Conservation (phyloP, 805 yeast species). For the Candida wancherniae region DNA sequence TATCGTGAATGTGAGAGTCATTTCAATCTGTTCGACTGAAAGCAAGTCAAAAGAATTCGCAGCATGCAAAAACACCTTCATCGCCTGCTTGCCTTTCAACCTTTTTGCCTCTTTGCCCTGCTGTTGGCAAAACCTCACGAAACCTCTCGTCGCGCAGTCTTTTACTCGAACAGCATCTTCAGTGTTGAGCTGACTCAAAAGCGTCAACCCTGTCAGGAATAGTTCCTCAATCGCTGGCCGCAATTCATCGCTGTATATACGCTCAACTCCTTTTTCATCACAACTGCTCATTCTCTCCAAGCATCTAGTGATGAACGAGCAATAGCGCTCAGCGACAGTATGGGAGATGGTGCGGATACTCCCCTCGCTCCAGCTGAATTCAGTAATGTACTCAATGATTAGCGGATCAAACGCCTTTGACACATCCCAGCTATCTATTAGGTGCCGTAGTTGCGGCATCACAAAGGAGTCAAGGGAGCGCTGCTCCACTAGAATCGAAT, state of each 20-base stretch:
- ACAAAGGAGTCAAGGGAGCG: slow-evolving; percentile 5
- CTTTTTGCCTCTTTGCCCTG: not conserved
- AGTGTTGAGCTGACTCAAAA: slow-evolving; percentile 3
- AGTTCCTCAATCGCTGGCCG: slow-evolving; percentile 5
- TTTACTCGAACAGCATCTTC: too few relatives aligned
- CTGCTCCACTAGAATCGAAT: slow-evolving; percentile 9
- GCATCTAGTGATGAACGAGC: not conserved
- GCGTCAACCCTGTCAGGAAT: slow-evolving; percentile 1
- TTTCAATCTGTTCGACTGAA: slow-evolving; percentile 7
- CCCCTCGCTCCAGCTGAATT: slow-evolving; percentile 6
- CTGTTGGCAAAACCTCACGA: slow-evolving; percentile 1
- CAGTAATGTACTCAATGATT: slow-evolving; percentile 8
- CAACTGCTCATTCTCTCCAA: too few relatives aligned
- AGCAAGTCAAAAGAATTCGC: slow-evolving; percentile 3
- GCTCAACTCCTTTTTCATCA: too few relatives aligned
- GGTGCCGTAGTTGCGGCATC: slow-evolving; percentile 4
- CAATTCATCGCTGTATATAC: too few relatives aligned
- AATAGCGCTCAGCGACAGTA: slow-evolving; percentile 4
- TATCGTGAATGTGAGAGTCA: slow-evolving; percentile 27
- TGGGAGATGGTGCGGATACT: slow-evolving; percentile 3
- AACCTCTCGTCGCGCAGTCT: too few relatives aligned
- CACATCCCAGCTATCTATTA: slow-evolving; percentile 4
- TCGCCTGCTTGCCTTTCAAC: slow-evolving; percentile 1
- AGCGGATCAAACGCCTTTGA: slow-evolving; percentile 4
- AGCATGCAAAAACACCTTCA: too few relatives aligned